These are phyloP conservation scores for Myxozyma geophila DNA, from an alignment of 805 yeast species.

Conservation along the genomic window DNA sequence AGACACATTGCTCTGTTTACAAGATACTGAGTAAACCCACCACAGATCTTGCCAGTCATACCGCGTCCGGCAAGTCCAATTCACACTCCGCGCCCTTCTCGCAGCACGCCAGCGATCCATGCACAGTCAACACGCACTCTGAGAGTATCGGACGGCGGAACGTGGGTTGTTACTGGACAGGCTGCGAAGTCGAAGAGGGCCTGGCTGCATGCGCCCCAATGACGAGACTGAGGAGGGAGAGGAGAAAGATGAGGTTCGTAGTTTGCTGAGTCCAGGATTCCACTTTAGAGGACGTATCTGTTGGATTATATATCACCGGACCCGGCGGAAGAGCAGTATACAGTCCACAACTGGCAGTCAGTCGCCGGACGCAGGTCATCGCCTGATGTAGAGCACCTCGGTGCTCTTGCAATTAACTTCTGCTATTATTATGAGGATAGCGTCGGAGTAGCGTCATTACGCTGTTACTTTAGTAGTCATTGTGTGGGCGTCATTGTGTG, in stretches of 20 bases:
- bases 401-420: no score
- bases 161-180: constrained; percentile 1
- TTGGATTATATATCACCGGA: no score
- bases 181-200: neutral
- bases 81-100: neutral
- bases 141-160: constrained; percentile 11
- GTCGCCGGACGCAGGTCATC: no score
- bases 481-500: no score
- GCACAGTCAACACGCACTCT: neutral
- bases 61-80: neutral
- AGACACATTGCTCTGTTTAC: neutral
- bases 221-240: neutral
- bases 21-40: neutral
- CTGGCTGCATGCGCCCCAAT: neutral
- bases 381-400: no score
- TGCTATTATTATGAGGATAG: no score
- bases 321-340: no score
- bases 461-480: no score
- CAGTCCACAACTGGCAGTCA: no score
- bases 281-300: no score
- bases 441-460: no score
- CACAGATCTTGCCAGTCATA: constrained; percentile 12
- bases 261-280: neutral
- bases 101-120: constrained; percentile 14
- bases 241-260: neutral